Evolutionary conservation across 1,139 yeast genomes (phyloP), one percentile per base, ranked within the genome.

Genomic region (Meyerozyma athensensis): DNA sequence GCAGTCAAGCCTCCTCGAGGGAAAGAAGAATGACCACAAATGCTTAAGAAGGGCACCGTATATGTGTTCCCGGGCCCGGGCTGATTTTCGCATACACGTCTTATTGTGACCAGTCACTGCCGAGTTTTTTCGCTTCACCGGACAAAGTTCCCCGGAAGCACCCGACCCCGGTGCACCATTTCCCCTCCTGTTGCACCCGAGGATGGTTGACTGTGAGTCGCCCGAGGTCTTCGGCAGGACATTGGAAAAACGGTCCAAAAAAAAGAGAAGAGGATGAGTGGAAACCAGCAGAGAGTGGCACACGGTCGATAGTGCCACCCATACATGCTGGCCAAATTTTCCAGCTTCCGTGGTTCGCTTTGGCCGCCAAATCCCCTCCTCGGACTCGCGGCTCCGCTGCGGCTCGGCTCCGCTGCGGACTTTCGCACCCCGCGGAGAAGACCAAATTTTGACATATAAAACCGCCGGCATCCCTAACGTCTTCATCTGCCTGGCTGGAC

Each of bases 381-480:
- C 32, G 32, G 32, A 28, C 32, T 28, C 32, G 32, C 32, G 32
- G 32, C 32, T 28, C 21, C 32, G 32, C 32, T 28, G 32, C 32
- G 32, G 32, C 32, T 16, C 32, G 32, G 32, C 13, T 28, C 32
- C 32, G 32, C 32, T 3, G 32, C 32, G 32, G 32, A 28, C 32
- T 28, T 28, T 28, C 20, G 32, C 32, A 28, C 32, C 32, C 32
- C 32, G 32, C 32, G 32, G 32, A 28, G 20, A 28, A 28, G 14
- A 28, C 18, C 32, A 19, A n/a, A 24, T 24, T 24, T 13, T 24
- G 28, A 5, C 14, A 17, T 28, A 28, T 28, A 28, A 10, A 28
- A 10, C 8, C 7, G 14, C 3, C 16, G 5, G 28, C 7, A 12
- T 12, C 28, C 28, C 28, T 24, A 5, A 10, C 14, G 7, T 24